Evolutionary conservation across 139 green algal genomes (phyloP).

Genomic region (Closterium sp.): DNA sequence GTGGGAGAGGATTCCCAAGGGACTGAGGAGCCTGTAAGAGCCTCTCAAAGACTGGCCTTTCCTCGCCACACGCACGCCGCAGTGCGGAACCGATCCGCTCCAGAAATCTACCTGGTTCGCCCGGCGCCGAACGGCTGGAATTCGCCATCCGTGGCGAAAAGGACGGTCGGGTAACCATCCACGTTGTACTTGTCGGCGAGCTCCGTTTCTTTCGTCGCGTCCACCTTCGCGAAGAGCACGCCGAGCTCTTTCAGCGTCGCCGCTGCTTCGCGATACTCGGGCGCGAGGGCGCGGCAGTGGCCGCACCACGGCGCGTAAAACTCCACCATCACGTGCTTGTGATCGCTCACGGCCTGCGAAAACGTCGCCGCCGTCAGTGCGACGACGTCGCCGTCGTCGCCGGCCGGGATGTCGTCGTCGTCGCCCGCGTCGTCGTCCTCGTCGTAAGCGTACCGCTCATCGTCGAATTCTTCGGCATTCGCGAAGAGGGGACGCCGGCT

Average conservation of each 20-base stretch:
- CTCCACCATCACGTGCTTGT: conserved; percentile 50
- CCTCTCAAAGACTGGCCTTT: no score
- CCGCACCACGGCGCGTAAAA: conserved; percentile 76
- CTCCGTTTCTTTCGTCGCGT: conserved; percentile 23
- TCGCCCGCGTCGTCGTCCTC: conserved; percentile 12
- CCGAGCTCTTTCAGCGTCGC: conserved; percentile 23
- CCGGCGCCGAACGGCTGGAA: not conserved
- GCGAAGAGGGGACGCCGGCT: not conserved
- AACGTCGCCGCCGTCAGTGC: not conserved
- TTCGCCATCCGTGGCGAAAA: conserved; percentile 34
- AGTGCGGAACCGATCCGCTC: no score
- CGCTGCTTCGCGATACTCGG: conserved; percentile 48
- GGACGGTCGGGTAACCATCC: conserved; percentile 36
- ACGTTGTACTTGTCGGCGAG: conserved; percentile 40
- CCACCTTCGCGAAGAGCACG: conserved; percentile 41
- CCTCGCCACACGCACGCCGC: no score
- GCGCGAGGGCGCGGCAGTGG: conserved; percentile 67
- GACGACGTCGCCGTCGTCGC: conserved; percentile 16
- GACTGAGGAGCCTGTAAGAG: no score
- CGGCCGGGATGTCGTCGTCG: not conserved
- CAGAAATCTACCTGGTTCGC: not conserved
- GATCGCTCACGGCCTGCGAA: not conserved
- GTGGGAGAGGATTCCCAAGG: no score
- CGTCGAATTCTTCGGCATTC: not conserved
- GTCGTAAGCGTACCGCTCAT: conserved; percentile 8